Evolutionary conservation across 78 protist species (phyloP).

Genomic region (Dictyostelium citrinum): DNA sequence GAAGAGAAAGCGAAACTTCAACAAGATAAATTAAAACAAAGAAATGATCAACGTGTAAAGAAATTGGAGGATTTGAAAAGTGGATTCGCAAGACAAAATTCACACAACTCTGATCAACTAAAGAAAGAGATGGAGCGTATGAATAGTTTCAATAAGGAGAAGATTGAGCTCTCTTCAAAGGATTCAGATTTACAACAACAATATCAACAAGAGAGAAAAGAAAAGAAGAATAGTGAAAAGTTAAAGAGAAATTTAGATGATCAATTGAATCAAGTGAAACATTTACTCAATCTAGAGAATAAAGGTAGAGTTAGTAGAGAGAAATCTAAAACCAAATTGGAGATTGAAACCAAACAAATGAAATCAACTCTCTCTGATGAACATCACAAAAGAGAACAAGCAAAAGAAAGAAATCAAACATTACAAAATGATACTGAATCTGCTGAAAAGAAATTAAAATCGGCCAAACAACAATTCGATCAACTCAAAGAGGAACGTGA

Average conservation of each 20-base stretch:
- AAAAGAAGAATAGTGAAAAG: conserved; percentile 18
- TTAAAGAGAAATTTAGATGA: conserved; percentile 39
- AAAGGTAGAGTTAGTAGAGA: conserved; percentile 4
- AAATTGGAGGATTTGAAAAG: conserved; percentile 45
- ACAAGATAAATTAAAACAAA: conserved; percentile 10
- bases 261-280: conserved; percentile 34
- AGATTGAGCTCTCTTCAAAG: background rate
- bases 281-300: conserved; percentile 6
- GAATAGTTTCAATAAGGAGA: background rate
- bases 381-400: background rate
- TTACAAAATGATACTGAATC: background rate
- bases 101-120: background rate
- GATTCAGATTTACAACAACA: conserved; percentile 32
- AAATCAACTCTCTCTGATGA: conserved; percentile 15
- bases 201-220: conserved; percentile 15
- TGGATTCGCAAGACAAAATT: conserved; percentile 4
- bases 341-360: conserved; percentile 44
- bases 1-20: conserved; percentile 10
- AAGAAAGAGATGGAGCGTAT: conserved; percentile 3
- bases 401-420: background rate
- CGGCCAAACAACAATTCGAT: background rate
- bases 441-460: background rate
- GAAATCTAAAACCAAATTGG: conserved; percentile 45
- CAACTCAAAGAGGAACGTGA: background rate
- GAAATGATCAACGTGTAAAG: conserved; percentile 22